Evolutionary conservation across 2,329 filamentous ascomycete species (phyloP), one percentile per base, ranked within the genome.

Genomic region (Mycocentrospora acerina): DNA sequence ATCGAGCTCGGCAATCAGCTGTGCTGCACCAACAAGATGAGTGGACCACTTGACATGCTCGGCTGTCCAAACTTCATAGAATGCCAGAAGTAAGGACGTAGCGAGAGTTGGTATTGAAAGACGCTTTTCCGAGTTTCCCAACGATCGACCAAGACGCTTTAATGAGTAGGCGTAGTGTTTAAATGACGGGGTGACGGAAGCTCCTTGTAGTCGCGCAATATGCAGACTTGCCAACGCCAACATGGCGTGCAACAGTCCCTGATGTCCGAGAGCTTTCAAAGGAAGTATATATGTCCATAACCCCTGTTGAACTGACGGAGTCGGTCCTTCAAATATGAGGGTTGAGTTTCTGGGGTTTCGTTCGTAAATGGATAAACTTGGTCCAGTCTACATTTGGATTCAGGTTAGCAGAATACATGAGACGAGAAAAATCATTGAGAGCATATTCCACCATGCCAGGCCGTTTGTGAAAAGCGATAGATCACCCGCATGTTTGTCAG

Each of bases 21-120:
- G 85, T 27, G 85, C 83, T 8, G 89, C 88, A 10, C 93, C 93
- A 32, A 88, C 81, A 25, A 97, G 74, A 68, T 97, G 93, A 46
- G 87, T 91, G 58, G 88, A 93, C 93, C 93, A 98, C 64, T 95
- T 95, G 38, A 86, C 83, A 57, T 97, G 91, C 52, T 98, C 91
- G 15, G 90, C 91, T 24, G 86, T 86, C 83, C 91, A 93, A 13
- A 96, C 88, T 64, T 97, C 93, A 58, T 95, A 97, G 64, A 90
- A 97, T 0, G 84, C 88, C 7, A 98, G 76, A 7, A 97, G 72
- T 24, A 96, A 73, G 0, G 88, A 90, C 2, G 90, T 90, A 7
- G 90, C 91, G n/a, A 97, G 72, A 0, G 90, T 96, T 1, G 88
- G 82, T 7, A 88, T 80, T 39, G 89, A 82, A 7, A 83, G 82